Conservation (phyloP, 306 rosid genomes). For the Hippophae rhamnoides region DNA sequence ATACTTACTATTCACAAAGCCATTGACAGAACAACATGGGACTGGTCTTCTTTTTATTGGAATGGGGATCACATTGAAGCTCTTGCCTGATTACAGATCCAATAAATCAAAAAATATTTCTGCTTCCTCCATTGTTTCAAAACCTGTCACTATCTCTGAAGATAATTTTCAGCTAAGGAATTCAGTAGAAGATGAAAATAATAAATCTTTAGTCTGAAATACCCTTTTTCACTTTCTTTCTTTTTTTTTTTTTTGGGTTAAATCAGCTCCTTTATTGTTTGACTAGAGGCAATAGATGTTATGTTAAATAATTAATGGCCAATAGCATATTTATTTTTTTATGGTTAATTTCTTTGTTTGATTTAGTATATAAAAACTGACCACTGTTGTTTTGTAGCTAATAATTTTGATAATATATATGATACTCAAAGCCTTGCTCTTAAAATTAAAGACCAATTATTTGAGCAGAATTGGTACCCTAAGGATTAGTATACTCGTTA, state of each 20-base stretch:
- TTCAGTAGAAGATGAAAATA: conserved; percentile 39
- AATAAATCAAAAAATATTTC: conserved; percentile 8
- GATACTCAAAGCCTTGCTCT: no score
- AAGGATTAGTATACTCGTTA: no score
- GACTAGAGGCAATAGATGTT: no score
- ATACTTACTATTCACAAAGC: conserved; percentile 87
- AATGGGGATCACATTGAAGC: conserved; percentile 86
- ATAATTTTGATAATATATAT: no score
- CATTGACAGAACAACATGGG: conserved; percentile 85
- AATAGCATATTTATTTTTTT: no score
- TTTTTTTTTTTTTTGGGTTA: background rate
- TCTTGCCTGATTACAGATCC: conserved; percentile 55
- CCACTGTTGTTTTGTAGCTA: no score
- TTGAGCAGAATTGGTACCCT: no score
- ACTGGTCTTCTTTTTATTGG: conserved; percentile 75
- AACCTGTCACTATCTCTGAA: conserved; percentile 15
- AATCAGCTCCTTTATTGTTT: background rate
- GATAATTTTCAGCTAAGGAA: background rate
- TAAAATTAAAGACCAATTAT: no score
- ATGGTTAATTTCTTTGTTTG: no score
- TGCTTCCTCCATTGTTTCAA: conserved; percentile 3
- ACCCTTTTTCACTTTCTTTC: background rate
- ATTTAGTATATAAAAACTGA: no score
- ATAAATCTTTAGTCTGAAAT: conserved; percentile 48
- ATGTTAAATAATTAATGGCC: no score